phyloP scores from a whole-genome alignment of 768 basidiomycete genomes.

The Termitomyces sp. region DNA sequence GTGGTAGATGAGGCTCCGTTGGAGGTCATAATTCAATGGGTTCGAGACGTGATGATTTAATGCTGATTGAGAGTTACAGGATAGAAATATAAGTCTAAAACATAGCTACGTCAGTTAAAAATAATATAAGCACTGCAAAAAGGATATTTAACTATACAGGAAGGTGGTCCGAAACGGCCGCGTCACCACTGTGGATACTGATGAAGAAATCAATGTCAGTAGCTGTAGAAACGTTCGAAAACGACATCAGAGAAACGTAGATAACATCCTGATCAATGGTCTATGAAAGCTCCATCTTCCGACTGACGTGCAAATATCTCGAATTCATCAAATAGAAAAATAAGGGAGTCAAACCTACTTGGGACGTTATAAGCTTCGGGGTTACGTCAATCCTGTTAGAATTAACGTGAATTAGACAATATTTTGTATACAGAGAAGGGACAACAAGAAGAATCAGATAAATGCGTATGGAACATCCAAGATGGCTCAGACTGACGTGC shows the following conservation, averaged over 20 bases:
- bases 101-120: background rate
- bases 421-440: background rate
- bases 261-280: slow-evolving; percentile 32
- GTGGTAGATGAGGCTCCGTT: slow-evolving; percentile 22
- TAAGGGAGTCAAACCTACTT: background rate
- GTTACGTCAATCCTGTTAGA: background rate
- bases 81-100: background rate
- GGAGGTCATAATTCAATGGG: slow-evolving; percentile 12
- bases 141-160: background rate
- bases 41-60: background rate
- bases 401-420: background rate
- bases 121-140: background rate
- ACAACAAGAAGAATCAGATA: slow-evolving; percentile 13
- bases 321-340: slow-evolving; percentile 34
- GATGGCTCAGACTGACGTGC: slow-evolving; percentile 41
- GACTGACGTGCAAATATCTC: slow-evolving; percentile 64
- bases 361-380: background rate
- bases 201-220: slow-evolving; percentile 2
- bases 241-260: slow-evolving; percentile 37
- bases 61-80: slow-evolving; percentile 1
- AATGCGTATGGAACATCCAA: slow-evolving; percentile 14
- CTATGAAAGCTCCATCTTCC: slow-evolving; percentile 26
- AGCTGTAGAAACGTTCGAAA: background rate
- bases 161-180: background rate
- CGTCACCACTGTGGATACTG: background rate